Conservation (phyloP, 129 eudicot species). For the Helianthus tuberosus region DNA sequence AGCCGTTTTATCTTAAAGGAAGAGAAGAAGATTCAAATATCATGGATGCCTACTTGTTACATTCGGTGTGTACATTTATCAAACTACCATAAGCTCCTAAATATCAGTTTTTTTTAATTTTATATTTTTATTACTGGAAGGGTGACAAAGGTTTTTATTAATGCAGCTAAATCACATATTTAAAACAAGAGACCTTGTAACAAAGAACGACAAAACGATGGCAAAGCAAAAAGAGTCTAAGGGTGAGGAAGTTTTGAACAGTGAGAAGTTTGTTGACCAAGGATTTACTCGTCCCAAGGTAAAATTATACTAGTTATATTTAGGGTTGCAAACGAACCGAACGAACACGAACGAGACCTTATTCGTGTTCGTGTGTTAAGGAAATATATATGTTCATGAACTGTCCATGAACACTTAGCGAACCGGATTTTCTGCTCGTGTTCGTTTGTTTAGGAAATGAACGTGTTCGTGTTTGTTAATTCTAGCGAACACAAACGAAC, state of each 20-base stretch:
- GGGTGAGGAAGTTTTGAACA: constrained; percentile 39
- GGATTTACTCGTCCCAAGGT: constrained; percentile 98
- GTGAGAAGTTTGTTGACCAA: constrained; percentile 59
- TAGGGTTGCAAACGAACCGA: too few relatives aligned
- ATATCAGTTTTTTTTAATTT: constrained; percentile 7
- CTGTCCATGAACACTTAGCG: too few relatives aligned
- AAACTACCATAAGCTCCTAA: constrained; percentile 1
- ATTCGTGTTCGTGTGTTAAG: too few relatives aligned
- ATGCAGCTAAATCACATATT: constrained; percentile 89
- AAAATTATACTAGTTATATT: not conserved
- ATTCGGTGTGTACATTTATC: constrained; percentile 55
- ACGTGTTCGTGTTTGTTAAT: too few relatives aligned
- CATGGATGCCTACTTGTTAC: constrained; percentile 88
- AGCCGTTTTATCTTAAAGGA: constrained; percentile 87
- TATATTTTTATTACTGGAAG: not conserved
- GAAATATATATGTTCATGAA: too few relatives aligned
- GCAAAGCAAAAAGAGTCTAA: constrained; percentile 53
- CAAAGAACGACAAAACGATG: constrained; percentile 69
- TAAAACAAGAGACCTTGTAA: constrained; percentile 66
- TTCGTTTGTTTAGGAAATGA: too few relatives aligned
- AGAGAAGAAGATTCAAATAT: constrained; percentile 75
- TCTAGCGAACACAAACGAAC: too few relatives aligned
- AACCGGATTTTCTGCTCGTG: too few relatives aligned
- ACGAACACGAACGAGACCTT: too few relatives aligned
- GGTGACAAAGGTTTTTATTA: constrained; percentile 22